Percentiles rank a stretch among this genome's conserved stretches.
Evolutionary conservation across 768 basidiomycete genomes (phyloP).

Genomic region (Rubroboletus satanas): DNA sequence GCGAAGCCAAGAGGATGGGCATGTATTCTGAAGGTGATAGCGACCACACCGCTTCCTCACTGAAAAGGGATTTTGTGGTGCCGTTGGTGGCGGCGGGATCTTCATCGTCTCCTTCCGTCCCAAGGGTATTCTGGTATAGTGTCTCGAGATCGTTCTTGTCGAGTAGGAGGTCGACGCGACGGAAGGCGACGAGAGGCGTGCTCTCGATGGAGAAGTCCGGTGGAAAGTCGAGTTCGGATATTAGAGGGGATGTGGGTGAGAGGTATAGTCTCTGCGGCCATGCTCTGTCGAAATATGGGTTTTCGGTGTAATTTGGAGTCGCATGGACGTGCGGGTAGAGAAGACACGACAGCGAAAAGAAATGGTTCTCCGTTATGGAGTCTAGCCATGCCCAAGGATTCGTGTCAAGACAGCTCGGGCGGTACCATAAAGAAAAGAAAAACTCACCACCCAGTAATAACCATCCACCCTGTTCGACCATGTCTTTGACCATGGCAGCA

Average conservation of each 20-base stretch:
- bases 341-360: slow-evolving; percentile 67
- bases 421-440: background rate
- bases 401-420: background rate
- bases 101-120: slow-evolving; percentile 15
- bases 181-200: slow-evolving; percentile 65
- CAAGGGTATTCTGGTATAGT: slow-evolving; percentile 36
- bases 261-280: slow-evolving; percentile 67
- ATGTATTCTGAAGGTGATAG: slow-evolving; percentile 52
- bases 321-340: slow-evolving; percentile 66
- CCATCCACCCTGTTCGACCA: slow-evolving; percentile 72
- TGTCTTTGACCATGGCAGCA: slow-evolving; percentile 46
- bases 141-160: slow-evolving; percentile 44
- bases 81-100: slow-evolving; percentile 13
- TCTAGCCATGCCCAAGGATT: slow-evolving; percentile 35
- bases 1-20: slow-evolving; percentile 40
- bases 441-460: slow-evolving; percentile 57
- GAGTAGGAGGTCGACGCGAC: slow-evolving; percentile 59
- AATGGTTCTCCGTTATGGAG: slow-evolving; percentile 69
- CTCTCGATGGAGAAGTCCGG: slow-evolving; percentile 47
- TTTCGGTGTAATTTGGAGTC: slow-evolving; percentile 55
- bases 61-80: slow-evolving; percentile 44
- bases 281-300: slow-evolving; percentile 54
- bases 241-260: slow-evolving; percentile 43
- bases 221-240: slow-evolving; percentile 41
- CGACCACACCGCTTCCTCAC: slow-evolving; percentile 53